Evolutionary conservation across 108 stramenopile species (phyloP), one percentile per base, ranked within the genome.

Genomic region (Skeletonema menzelii): DNA sequence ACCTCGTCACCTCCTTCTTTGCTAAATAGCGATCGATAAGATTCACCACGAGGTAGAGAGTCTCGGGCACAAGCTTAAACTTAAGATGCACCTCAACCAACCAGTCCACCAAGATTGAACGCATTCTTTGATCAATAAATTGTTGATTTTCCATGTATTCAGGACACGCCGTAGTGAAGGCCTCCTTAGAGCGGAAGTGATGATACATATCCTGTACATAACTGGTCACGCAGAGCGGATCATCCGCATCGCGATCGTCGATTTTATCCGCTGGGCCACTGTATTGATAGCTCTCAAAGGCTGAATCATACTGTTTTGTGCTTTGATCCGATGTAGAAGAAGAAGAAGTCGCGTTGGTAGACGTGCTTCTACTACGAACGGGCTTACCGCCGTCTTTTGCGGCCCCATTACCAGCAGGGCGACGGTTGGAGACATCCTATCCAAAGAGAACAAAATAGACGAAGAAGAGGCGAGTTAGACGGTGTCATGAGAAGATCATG

Each of bases 41-140:
- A 70, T 98, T 96, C 30, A 99, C 94, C 31, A 94, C 94, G 20
- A 99, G 93, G 80, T 97, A 97, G 8, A 99, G 87, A 17, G 98
- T 98, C 67, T 98, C 97, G 11, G 97, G 97, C 64, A 95, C 90
- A 59, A 98, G 94, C 72, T 96, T 95, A 83, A 99, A 99, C 90
- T 97, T 99, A 64, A 95, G 73, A 84, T 99, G 98, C 14, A 99
- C 98, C 82, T 98, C 97, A 11, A 98, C 95, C 47, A 99, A 87
- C 99, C 99, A 99, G 75, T 99, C 98, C 28, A 99, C 84, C 72
- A 99, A 87, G 63, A 99, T 97, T 59, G 94, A 84, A 63, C 98
- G 88, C 99, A 99, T 99, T 59, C 84, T 89, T 47, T 86, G 88
- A 72, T 97, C 98, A 65, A 99, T 90, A 72, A 88, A 85, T 20